Base-by-base conservation (phyloP, 805 yeast genomes). In the Candida nemodendra region DNA sequence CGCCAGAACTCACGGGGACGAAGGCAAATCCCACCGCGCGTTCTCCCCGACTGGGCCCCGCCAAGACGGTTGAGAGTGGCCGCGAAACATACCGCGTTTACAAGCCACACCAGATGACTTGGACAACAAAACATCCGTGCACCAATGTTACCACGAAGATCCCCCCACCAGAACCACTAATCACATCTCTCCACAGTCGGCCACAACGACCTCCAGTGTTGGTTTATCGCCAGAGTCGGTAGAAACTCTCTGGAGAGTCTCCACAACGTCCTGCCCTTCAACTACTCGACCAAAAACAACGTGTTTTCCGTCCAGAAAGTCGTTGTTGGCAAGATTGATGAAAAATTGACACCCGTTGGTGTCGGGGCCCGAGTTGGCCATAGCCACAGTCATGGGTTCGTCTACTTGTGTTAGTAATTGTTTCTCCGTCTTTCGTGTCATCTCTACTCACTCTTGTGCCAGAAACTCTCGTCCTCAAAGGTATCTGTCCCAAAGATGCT, bases 221-320 rank as follows among this genome's bases (percentile, higher is more conserved):
- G 58, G 61, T 19, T 36, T 45, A 16, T 54, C 59, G 28, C 49
- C 38, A 2, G 36, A 29, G 17, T 39, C 44, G 11, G 51, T 44
- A 1, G 44, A 29, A 4, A 59, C 61, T n/a, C 34, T 39, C 22
- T 59, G 61, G 5, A 67, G 48, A 27, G 44, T 48, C 30, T 51
- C 47, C 33, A 68, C 57, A 9, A 61, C 53, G 9, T 59, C 64
- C 23, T 48, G 47, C 2, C 78, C 78, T 33, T 68, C 76, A 5
- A 71, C 54, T 5, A 74, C 72, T 24, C 54, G 49, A 1, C 78
- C 78, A 51, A 74, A 72, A 0, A 74, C 78, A 9, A 71, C 76
- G 43, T 73, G 76, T 44, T 65, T 69, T 1, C 68, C 68, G 45
- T 73, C 72, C 33, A 73, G 51, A 44, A 65, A 67, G 18, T 63